Conservation (phyloP, 805 yeast genomes). For the Clavispora fructus region DNA sequence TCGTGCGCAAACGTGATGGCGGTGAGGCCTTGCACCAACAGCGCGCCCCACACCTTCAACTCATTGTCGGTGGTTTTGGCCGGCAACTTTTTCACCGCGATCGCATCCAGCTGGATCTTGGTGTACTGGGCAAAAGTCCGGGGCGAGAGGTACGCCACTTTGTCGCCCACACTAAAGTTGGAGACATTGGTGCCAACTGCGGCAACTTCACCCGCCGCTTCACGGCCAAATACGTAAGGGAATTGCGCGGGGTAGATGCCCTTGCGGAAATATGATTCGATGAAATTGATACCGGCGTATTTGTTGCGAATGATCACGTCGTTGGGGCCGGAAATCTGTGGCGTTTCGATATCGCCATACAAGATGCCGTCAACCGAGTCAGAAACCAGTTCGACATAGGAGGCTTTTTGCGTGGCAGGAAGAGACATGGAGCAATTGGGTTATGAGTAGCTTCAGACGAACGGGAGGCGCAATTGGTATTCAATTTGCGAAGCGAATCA, state of each 20-base stretch:
- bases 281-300: constrained; percentile 76
- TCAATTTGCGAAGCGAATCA: too few relatives aligned
- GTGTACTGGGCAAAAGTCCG: constrained; percentile 72
- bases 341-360: constrained; percentile 56
- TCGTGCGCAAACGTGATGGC: constrained; percentile 67
- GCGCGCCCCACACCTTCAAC: constrained; percentile 54
- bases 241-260: constrained; percentile 61
- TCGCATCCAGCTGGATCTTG: constrained; percentile 33
- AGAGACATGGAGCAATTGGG: constrained; percentile 17
- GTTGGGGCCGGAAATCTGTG: constrained; percentile 42
- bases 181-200: constrained; percentile 57
- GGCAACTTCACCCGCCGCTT: constrained; percentile 66
- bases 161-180: constrained; percentile 60
- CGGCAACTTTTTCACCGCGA: constrained; percentile 32
- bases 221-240: constrained; percentile 71
- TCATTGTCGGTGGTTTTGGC: constrained; percentile 42
- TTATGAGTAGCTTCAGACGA: not conserved
- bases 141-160: constrained; percentile 51
- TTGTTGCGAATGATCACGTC: constrained; percentile 69
- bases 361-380: constrained; percentile 53
- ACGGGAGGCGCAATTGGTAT: too few relatives aligned
- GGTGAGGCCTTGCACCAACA: constrained; percentile 70
- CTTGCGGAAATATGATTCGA: constrained; percentile 76
- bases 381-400: constrained; percentile 50
- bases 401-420: constrained; percentile 54